Conservation (phyloP, 2,329 filamentous ascomycete genomes). For the Exophiala viscosa region DNA sequence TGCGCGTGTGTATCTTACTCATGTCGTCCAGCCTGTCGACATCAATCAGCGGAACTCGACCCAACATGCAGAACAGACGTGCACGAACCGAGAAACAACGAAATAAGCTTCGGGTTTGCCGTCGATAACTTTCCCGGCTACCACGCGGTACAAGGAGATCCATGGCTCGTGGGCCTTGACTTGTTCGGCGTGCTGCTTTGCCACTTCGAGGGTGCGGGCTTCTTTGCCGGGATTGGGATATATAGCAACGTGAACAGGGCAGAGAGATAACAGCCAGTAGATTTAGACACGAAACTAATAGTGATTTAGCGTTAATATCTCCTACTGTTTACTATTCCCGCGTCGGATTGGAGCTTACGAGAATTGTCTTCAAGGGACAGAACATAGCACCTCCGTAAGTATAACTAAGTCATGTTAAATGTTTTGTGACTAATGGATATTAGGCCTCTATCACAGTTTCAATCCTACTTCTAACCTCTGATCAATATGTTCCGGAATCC, state of each 20-base stretch:
- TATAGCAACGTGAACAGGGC: constrained; percentile 2
- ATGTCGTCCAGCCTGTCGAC: constrained; percentile 8
- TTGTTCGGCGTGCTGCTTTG: not conserved
- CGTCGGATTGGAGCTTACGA: constrained; percentile 81
- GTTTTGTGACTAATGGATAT: not conserved
- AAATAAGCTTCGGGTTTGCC: constrained; percentile 1
- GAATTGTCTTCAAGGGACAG: constrained; percentile 80
- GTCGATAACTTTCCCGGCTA: not conserved
- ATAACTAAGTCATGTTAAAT: constrained; percentile 2
- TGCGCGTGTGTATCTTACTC: constrained; percentile 2
- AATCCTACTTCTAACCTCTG: constrained; percentile 76
- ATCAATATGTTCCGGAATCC: constrained; percentile 70
- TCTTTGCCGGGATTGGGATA: constrained; percentile 6
- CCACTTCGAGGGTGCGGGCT: constrained; percentile 6
- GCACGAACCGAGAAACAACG: constrained; percentile 9
- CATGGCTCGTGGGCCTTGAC: constrained; percentile 12
- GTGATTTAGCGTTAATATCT: constrained; percentile 71
- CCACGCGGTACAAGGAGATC: constrained; percentile 7
- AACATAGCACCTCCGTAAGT: constrained; percentile 95
- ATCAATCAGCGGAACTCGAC: too few species aligned
- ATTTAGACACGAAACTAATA: constrained; percentile 10
- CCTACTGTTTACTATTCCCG: constrained; percentile 86
- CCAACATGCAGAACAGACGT: not conserved
- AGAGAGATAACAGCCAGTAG: too few species aligned
- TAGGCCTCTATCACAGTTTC: constrained; percentile 64